Base-by-base conservation (phyloP, 2,329 filamentous ascomycete genomes). In the Fusarium newnesense region DNA sequence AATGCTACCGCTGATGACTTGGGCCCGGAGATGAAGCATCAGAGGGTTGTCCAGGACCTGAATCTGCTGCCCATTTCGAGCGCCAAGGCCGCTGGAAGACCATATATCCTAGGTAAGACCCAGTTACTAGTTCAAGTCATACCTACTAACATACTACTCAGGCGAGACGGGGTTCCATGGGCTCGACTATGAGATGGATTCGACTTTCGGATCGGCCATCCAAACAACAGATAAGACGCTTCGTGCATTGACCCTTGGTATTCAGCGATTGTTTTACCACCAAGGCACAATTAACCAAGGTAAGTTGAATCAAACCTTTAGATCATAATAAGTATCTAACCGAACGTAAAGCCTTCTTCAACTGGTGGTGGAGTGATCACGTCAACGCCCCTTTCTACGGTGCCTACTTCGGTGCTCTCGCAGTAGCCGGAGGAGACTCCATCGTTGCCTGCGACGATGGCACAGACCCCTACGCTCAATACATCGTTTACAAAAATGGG, bases 401-500 rank as follows among this genome's bases (percentile, higher is more conserved):
- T 10, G 47, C 58, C 13, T 60, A 60, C 19, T 56, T 60, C 4
- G 47, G 58, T n/a, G 47, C 58, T 28, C 58, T 60, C 3, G 28
- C 47, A 43, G 19, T 26, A 13, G 37, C 28, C 6, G 37, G 47
- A 13, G 47, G 58, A 5, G 49, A 60, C 10, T 21, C 13, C 8
- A 57, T 60, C 5, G 11, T 57, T 19, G 47, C 47, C 1, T 36
- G 47, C 11, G 47, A 56, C 2, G 15, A 56, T 56, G 47, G 58
- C 9, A 56, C 18, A 4, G 58, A 60, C 11, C 30, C 18, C 9
- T 60, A 60, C 30, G 57, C 57, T 16, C 49, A 61, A n/a, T 61
- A 57, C 2, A 61, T 61, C 9, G 6, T 61, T n/a, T 61, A 61
- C 11, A 39, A 37, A 11, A 32, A 36, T 1, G 19, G 30, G 2